phyloP scores from a whole-genome alignment of 805 yeast species.

The Pichia manshurica region DNA sequence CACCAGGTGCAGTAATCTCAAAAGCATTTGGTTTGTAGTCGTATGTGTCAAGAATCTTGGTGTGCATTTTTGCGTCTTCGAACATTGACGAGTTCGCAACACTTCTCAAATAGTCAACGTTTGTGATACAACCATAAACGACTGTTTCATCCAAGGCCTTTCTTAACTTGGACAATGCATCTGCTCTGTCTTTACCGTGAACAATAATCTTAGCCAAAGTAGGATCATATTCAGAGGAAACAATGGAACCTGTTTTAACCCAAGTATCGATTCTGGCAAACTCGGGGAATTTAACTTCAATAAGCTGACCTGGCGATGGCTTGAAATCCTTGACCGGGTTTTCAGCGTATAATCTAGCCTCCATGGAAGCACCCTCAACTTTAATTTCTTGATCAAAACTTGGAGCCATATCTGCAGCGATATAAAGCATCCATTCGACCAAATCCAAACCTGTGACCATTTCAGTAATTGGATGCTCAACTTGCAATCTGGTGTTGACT shows the following conservation, averaged over 20 bases:
- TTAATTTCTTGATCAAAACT: conserved; percentile 56
- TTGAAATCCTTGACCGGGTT: conserved; percentile 91
- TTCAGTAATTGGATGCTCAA: conserved; percentile 97
- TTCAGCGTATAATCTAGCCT: conserved; percentile 94
- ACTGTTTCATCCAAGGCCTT: conserved; percentile 81
- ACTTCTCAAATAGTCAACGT: conserved; percentile 81
- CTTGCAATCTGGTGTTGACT: conserved; percentile 94
- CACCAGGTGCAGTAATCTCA: conserved; percentile 84
- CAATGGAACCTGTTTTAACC: conserved; percentile 81
- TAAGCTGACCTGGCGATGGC: conserved; percentile 94
- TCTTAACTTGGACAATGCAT: conserved; percentile 72
- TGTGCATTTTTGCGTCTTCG: conserved; percentile 74
- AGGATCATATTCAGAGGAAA: conserved; percentile 94
- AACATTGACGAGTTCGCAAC: conserved; percentile 84
- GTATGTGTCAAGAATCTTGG: conserved; percentile 80
- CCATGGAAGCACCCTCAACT: conserved; percentile 88
- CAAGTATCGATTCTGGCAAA: conserved; percentile 96
- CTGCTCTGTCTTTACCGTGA: conserved; percentile 82
- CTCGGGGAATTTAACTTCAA: conserved; percentile 76
- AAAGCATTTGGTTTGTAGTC: conserved; percentile 77
- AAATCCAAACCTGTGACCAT: conserved; percentile 90
- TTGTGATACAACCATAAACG: conserved; percentile 83
- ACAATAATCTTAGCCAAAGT: conserved; percentile 95
- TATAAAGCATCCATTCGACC: conserved; percentile 93
- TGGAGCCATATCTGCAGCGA: conserved; percentile 88